Evolutionary conservation across 1,284 basidiomycete genomes (phyloP).

Genomic region (Ganoderma sinense): DNA sequence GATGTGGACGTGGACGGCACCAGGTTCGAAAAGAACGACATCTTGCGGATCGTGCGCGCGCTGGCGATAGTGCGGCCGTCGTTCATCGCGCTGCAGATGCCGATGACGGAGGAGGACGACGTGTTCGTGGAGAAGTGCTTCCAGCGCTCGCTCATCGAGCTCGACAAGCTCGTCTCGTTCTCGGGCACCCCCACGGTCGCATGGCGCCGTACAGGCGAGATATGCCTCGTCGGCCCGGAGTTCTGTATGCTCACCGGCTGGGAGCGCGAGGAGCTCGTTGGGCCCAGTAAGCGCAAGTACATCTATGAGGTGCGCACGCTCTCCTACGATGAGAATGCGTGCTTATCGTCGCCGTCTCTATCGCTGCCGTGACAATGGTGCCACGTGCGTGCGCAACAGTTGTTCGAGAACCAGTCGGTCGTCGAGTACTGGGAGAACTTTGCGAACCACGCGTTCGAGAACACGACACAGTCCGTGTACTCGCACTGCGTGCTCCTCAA

Average conservation of each 20-base stretch:
- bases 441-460: slow-evolving; percentile 93
- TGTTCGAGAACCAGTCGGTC: slow-evolving; percentile 90
- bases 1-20: not conserved
- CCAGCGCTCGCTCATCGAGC: slow-evolving; percentile 91
- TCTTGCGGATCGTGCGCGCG: slow-evolving; percentile 92
- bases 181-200: slow-evolving; percentile 99
- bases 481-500: slow-evolving; percentile 89
- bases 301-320: slow-evolving; percentile 84
- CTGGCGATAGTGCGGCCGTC: slow-evolving; percentile 95
- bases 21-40: slow-evolving; percentile 96
- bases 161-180: slow-evolving; percentile 96
- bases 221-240: slow-evolving; percentile 95
- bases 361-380: slow-evolving; percentile 21
- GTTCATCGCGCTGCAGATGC: slow-evolving; percentile 96
- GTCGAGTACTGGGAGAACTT: slow-evolving; percentile 98
- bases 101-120: slow-evolving; percentile 91
- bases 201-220: slow-evolving; percentile 97
- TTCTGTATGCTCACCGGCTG: slow-evolving; percentile 95
- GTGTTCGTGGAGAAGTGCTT: slow-evolving; percentile 96
- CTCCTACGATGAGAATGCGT: slow-evolving; percentile 1
- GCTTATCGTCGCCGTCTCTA: not conserved
- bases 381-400: slow-evolving; percentile 46
- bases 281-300: slow-evolving; percentile 80
- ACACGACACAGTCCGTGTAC: slow-evolving; percentile 94
- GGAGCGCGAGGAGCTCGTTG: slow-evolving; percentile 84